Conservation (phyloP, 2,329 filamentous ascomycete genomes). For the Gnomoniopsis sp. region DNA sequence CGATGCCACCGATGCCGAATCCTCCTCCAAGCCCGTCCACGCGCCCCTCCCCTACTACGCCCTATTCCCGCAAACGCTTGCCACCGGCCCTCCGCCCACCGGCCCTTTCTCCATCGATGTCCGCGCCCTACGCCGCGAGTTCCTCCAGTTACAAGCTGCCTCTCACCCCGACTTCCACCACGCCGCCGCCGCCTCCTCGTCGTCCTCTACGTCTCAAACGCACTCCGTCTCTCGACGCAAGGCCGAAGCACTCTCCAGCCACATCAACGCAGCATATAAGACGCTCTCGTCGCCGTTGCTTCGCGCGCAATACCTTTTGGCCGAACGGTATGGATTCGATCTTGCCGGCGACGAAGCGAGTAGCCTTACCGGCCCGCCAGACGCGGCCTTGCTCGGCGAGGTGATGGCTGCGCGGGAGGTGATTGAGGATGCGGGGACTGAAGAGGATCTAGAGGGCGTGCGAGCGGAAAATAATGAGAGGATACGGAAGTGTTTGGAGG, state of each 20-base stretch:
- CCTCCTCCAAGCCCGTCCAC: conserved; percentile 2
- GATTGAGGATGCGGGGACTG: conserved; percentile 67
- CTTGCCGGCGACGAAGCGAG: conserved; percentile 75
- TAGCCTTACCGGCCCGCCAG: conserved; percentile 54
- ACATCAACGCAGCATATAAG: conserved; percentile 89
- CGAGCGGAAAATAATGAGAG: conserved; percentile 64
- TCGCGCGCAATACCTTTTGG: conserved; percentile 84
- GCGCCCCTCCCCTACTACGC: conserved; percentile 58
- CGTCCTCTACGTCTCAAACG: background rate
- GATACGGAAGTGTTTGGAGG: conserved; percentile 59
- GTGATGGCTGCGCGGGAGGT: conserved; percentile 77
- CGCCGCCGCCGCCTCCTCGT: conserved; percentile 32
- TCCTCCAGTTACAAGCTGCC: conserved; percentile 75
- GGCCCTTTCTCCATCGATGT: conserved; percentile 75
- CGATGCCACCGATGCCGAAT: background rate
- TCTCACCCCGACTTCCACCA: conserved; percentile 70
- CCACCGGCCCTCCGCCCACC: conserved; percentile 70
- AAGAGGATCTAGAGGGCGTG: conserved; percentile 61
- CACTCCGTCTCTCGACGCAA: conserved; percentile 30
- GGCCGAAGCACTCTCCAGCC: conserved; percentile 75
- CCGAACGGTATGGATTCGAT: conserved; percentile 67
- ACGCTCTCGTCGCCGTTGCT: conserved; percentile 75
- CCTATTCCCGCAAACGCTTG: conserved; percentile 79
- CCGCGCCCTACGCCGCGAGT: conserved; percentile 72
- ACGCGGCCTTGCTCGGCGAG: conserved; percentile 67